Conservation (phyloP, 2,329 filamentous ascomycete species). For the Lachnellula cervina region DNA sequence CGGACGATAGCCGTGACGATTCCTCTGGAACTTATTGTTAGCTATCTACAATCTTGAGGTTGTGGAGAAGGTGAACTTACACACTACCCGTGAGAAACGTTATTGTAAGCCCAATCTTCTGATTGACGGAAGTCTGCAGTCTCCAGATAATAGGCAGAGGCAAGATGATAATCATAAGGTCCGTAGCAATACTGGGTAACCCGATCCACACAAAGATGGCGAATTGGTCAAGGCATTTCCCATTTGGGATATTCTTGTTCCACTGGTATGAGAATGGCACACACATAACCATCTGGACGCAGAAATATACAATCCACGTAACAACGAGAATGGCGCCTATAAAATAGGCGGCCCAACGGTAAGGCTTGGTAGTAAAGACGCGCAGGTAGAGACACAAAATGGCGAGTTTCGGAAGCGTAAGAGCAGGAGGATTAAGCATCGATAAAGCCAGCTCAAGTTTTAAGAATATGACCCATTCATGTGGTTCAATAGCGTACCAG, state of each 20-base stretch:
- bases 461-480: background rate
- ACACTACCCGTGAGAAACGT: conserved; percentile 8
- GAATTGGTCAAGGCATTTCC: background rate
- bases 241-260: background rate
- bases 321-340: background rate
- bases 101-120: conserved; percentile 2
- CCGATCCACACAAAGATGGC: background rate
- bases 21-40: background rate
- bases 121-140: background rate
- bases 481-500: background rate
- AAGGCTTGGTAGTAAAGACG: conserved; percentile 1
- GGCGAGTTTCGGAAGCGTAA: conserved; percentile 1
- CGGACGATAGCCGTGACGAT: conserved; percentile 3
- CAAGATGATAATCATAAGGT: conserved; percentile 3
- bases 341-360: background rate
- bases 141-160: conserved; percentile 6
- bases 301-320: background rate
- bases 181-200: conserved; percentile 1
- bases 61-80: conserved; percentile 7
- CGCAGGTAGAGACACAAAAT: conserved; percentile 9
- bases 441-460: background rate
- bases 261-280: background rate
- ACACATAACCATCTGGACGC: background rate
- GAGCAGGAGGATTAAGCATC: background rate
- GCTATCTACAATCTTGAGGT: background rate